These are phyloP conservation scores for Acorus calamus DNA, from an alignment of 106 monocot species.

Conservation along the genomic window DNA sequence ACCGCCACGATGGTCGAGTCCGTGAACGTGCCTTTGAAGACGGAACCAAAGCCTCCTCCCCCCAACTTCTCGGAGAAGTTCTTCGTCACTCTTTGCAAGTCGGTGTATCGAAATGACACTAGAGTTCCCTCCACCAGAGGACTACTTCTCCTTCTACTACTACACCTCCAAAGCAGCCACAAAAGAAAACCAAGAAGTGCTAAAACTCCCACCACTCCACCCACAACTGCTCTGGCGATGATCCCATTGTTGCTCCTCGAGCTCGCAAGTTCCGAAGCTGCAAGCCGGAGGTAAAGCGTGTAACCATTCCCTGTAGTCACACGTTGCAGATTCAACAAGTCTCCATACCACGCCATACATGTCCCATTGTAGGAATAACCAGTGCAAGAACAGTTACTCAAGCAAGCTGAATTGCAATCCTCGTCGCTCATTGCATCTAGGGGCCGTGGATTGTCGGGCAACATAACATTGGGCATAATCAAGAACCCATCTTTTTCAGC, in stretches of 20 bases:
- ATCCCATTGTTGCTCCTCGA: neutral
- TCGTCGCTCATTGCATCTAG: neutral
- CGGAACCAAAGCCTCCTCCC: slow-evolving; percentile 6
- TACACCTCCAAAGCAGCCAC: neutral
- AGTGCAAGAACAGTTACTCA: neutral
- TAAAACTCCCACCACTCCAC: neutral
- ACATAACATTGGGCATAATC: neutral
- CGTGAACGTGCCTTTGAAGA: slow-evolving; percentile 7
- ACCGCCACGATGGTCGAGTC: slow-evolving; percentile 3
- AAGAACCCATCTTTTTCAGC: slow-evolving; percentile 3
- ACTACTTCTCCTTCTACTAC: neutral
- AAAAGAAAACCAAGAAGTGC: neutral
- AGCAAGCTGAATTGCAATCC: neutral
- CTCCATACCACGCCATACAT: neutral
- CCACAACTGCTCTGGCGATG: neutral
- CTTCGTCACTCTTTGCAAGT: slow-evolving; percentile 1
- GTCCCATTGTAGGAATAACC: neutral
- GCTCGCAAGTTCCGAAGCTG: neutral
- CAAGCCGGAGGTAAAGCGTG: slow-evolving; percentile 1
- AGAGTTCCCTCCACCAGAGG: neutral
- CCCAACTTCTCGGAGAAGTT: slow-evolving; percentile 8
- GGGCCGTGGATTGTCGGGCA: neutral
- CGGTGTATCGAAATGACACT: neutral
- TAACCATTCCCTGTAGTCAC: neutral
- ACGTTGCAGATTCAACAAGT: neutral